phyloP scores from a whole-genome alignment of 2,329 filamentous ascomycete genomes.

The Aspergillus chevalieri region DNA sequence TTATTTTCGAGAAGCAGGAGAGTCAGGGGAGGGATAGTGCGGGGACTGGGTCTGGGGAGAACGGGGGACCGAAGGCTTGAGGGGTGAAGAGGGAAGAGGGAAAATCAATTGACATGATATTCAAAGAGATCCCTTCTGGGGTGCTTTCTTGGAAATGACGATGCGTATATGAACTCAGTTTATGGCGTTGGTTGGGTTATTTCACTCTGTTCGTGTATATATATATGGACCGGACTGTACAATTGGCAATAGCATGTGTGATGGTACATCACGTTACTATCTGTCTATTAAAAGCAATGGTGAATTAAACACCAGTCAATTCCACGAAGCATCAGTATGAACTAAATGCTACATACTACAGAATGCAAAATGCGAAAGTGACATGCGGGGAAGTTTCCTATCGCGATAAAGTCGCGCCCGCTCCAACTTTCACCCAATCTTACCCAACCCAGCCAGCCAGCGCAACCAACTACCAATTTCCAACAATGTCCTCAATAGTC shows the following conservation, averaged over 20 bases:
- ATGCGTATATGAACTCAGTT: not conserved
- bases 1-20: slow-evolving; percentile 48
- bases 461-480: slow-evolving; percentile 2
- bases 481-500: slow-evolving; percentile 40
- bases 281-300: too few species aligned
- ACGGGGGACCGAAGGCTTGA: slow-evolving; percentile 8
- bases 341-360: not conserved
- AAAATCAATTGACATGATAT: slow-evolving; percentile 4
- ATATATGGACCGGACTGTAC: not conserved
- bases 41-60: slow-evolving; percentile 1
- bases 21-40: slow-evolving; percentile 7
- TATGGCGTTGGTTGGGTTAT: not conserved
- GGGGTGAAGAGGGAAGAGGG: not conserved
- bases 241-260: too few species aligned
- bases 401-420: not conserved
- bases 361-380: not conserved
- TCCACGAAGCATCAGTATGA: not conserved
- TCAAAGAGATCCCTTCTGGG: not conserved
- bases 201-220: slow-evolving; percentile 1
- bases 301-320: too few species aligned
- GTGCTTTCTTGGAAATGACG: not conserved
- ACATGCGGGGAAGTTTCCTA: slow-evolving; percentile 15
- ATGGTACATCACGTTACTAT: too few species aligned
- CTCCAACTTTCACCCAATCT: slow-evolving; percentile 11
- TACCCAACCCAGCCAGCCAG: slow-evolving; percentile 11